Evolutionary conservation across 1,284 basidiomycete genomes (phyloP), one percentile per base, ranked within the genome.

Genomic region (Leccinum glutinopallens): DNA sequence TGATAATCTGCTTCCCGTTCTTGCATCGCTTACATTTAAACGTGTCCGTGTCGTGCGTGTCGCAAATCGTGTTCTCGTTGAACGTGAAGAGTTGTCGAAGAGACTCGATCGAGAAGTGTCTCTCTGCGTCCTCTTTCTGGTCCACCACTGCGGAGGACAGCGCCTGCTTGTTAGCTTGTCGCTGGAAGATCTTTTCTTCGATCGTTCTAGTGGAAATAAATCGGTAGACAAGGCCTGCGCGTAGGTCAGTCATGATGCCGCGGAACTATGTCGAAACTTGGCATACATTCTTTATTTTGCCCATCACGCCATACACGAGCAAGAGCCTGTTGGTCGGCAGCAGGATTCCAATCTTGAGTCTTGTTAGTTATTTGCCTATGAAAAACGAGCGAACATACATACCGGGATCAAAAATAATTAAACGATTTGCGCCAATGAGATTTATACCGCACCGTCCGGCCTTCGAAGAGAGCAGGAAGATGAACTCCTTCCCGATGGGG

Each of bases 241-340:
- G 57, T 9, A 37, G 19, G 29, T 75, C 35, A 68, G n/a, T 35
- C 35, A 58, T 35, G 2, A 46, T 35, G 29, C 12, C 12, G 19
- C 25, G 13, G 2, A 54, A 57, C n/a, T 9, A 49, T 10, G 7
- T 39, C 1, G 49, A 60, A 13, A 5, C 10, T 55, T 43, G 8
- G 73, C 89, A 63, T 73, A 94, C 95, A 98, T 79, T 97, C 94
- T 87, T 99, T 99, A 87, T 98, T 99, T 78, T 99, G 97, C 0
- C 97, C 97, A 74, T 99, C 97, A 81, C 97, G 92, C 97, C 97
- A 99, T 2, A 99, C 97, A 77, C 97, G 94, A 46, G 97, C 97
- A 5, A 99, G 84, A 9, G 97, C 97, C 77, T 99, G 97, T 77
- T 99, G 97, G 77, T 99, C 97, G 43, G 96, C 94, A 5, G 97